Base-by-base conservation (phyloP, 495 filamentous ascomycete genomes). In the Annulohypoxylon nitens region DNA sequence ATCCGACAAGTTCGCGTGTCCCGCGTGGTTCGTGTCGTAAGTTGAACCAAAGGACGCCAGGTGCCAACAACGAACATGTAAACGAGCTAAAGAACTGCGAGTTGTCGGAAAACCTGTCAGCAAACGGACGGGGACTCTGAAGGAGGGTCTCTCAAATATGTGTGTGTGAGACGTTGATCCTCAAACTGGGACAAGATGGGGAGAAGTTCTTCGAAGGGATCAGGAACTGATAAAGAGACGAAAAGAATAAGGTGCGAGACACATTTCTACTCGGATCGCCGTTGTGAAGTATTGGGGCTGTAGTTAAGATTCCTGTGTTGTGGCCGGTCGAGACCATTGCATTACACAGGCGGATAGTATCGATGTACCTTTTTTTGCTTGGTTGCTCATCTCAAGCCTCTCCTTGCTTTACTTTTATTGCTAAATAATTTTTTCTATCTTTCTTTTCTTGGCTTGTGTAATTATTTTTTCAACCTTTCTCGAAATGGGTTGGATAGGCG, bases 1-100 rank as follows among this genome's bases (percentile, higher is more conserved):
- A 80, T 68, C 81, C 79, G 82, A 65, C 69, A 79, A 57, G 78
- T 78, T 75, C 73, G 78, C 66, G 75, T 67, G 67, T 74, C 63
- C 64, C 61, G 69, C 64, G 71, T 78, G 70, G 58, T 75, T 73
- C 69, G 71, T 70, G 72, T 75, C 77, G 75, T 70, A 67, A 43
- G 60, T 71, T 71, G 69, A 75, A 64, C 66, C 66, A 76, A 71
- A 62, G 68, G 57, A 70, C 62, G 70, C 68, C 53, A 75, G 62
- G 64, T 70, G 34, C 64, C 61, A 75, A 68, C 61, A 73, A 71
- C 55, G 64, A 69, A 71, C 63, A 62, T 53, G 70, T 69, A 76
- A 72, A 75, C 63, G 65, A 57, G 23, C 70, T 55, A 71, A 78
- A 78, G 69, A 74, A 67, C 71, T 55, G 54, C 59, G 61, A 70